Evolutionary conservation across 2,329 filamentous ascomycete genomes (phyloP).

Genomic region (Fusarium marasasianum): DNA sequence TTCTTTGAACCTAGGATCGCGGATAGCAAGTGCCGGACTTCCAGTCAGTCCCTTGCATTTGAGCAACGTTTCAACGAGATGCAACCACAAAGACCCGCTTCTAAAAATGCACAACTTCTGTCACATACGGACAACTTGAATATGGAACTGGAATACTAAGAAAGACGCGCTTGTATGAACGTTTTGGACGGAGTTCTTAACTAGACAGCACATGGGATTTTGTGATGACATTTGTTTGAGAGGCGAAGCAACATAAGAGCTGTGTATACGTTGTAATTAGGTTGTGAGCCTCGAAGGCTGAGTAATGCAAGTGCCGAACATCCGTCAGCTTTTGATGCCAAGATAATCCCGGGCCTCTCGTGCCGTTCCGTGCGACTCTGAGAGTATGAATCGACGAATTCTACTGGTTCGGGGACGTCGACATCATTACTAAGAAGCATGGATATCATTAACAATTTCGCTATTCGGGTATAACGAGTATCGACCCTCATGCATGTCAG

Average conservation of each 20-base stretch:
- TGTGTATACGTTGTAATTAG: neutral
- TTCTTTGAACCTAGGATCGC: neutral
- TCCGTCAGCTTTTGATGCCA: conserved; percentile 1
- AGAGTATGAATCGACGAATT: neutral
- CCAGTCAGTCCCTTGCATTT: neutral
- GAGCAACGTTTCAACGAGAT: neutral
- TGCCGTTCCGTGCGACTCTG: conserved; percentile 1
- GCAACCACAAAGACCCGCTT: neutral
- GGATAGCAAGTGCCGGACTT: neutral
- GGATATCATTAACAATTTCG: neutral
- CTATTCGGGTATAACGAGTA: neutral
- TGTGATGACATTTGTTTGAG: neutral
- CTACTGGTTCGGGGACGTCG: neutral
- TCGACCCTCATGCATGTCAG: neutral
- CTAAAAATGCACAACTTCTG: neutral
- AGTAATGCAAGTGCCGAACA: conserved; percentile 10
- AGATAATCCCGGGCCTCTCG: neutral
- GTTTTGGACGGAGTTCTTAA: too few relatives aligned
- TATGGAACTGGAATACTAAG: neutral
- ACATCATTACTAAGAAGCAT: neutral
- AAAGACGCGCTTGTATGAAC: neutral
- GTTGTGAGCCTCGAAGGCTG: neutral
- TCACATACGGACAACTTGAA: too few relatives aligned
- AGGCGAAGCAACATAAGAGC: neutral
- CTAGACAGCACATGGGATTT: neutral